These are phyloP conservation scores for Mortierella claussenii DNA, from an alignment of 192 early-diverging fungal species.

Conservation along the genomic window DNA sequence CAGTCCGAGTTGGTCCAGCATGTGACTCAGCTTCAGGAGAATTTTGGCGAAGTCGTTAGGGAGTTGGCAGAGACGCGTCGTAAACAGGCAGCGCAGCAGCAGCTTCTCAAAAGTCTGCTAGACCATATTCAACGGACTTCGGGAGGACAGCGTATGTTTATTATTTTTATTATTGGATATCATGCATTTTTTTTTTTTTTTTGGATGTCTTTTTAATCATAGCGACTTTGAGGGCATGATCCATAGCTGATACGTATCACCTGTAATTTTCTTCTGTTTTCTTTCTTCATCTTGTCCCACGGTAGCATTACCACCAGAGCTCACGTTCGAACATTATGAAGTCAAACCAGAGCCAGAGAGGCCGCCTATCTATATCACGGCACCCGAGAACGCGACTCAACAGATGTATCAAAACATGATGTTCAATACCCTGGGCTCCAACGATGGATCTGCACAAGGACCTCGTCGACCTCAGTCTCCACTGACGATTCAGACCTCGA, in stretches of 20 bases:
- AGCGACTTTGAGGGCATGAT: too few species aligned
- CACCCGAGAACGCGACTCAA: conserved; percentile 56
- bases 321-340: conserved; percentile 57
- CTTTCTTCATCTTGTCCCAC: not conserved
- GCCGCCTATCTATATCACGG: conserved; percentile 66
- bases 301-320: conserved; percentile 51
- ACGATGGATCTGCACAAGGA: conserved; percentile 18
- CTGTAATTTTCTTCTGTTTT: not conserved
- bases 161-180: not conserved
- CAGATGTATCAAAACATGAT: conserved; percentile 51
- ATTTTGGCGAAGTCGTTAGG: conserved; percentile 74
- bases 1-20: conserved; percentile 82
- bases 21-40: conserved; percentile 77
- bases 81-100: conserved; percentile 76
- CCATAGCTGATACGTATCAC: not conserved
- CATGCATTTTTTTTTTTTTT: not conserved
- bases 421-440: conserved; percentile 27
- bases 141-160: conserved; percentile 54
- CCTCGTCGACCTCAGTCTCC: conserved; percentile 46
- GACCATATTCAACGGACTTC: conserved; percentile 61
- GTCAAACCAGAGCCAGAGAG: conserved; percentile 58
- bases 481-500: conserved; percentile 53
- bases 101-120: conserved; percentile 73
- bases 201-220: too few species aligned
- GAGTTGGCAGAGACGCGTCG: conserved; percentile 79